phyloP scores from a whole-genome alignment of 1,284 basidiomycete species.

The Ceratobasidium sp. region DNA sequence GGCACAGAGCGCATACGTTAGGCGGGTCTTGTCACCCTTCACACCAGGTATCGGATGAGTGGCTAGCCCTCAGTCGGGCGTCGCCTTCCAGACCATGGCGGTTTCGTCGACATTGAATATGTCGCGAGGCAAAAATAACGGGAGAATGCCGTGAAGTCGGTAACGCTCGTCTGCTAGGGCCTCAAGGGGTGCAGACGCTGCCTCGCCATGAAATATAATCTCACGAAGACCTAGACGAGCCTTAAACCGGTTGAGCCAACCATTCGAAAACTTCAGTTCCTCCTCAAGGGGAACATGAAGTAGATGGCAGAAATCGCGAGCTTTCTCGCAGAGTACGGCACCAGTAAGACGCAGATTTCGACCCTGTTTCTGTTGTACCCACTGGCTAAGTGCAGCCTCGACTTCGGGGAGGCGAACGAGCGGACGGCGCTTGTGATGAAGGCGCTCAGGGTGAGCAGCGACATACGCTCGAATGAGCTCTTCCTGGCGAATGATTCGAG shows the following conservation, averaged over 20 bases:
- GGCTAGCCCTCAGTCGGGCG: constrained; percentile 49
- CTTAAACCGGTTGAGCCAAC: constrained; percentile 40
- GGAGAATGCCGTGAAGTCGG: constrained; percentile 7
- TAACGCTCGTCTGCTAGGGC: background rate
- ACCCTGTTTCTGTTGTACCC: constrained; percentile 10
- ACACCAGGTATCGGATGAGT: constrained; percentile 48
- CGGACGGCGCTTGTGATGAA: constrained; percentile 7
- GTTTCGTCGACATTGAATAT: constrained; percentile 58
- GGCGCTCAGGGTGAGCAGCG: background rate
- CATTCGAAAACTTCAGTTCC: constrained; percentile 15
- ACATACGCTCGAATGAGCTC: constrained; percentile 4
- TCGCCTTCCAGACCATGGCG: constrained; percentile 52
- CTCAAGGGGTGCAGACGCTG: background rate
- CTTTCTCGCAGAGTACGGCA: background rate
- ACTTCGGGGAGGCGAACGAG: constrained; percentile 6
- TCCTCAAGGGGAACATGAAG: background rate
- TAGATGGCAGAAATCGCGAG: background rate
- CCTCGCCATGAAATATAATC: constrained; percentile 50
- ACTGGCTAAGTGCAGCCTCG: constrained; percentile 6
- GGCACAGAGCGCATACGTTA: constrained; percentile 52
- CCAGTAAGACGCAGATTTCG: background rate
- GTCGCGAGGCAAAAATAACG: constrained; percentile 48
- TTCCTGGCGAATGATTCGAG: background rate
- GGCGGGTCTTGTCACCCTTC: constrained; percentile 45
- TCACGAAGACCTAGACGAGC: background rate